phyloP scores from a whole-genome alignment of 2,329 filamentous ascomycete genomes.

The Penicillium sp. region DNA sequence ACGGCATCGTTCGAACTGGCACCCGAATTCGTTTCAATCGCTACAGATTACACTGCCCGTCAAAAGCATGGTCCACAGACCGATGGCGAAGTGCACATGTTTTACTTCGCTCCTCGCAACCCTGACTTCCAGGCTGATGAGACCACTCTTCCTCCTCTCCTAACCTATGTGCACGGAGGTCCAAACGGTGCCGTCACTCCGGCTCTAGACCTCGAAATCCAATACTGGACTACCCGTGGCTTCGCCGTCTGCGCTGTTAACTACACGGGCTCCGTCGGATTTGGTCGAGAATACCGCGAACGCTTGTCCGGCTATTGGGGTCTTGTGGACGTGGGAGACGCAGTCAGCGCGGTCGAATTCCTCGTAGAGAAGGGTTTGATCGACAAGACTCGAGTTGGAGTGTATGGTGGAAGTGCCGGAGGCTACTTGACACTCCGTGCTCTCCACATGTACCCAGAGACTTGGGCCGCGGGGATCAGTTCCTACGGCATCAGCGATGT shows the following conservation, averaged over 20 bases:
- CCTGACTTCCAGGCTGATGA: conserved; percentile 49
- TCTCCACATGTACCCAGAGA: conserved; percentile 53
- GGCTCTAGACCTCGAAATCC: conserved; percentile 53
- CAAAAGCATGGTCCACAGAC: conserved; percentile 36
- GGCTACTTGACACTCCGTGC: conserved; percentile 61
- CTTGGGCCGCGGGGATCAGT: conserved; percentile 59
- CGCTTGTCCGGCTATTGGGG: conserved; percentile 60
- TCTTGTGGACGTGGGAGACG: conserved; percentile 58
- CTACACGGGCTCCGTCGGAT: conserved; percentile 60
- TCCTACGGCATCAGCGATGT: conserved; percentile 61
- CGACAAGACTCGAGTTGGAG: conserved; percentile 50
- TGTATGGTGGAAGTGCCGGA: conserved; percentile 60
- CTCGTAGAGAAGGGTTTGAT: conserved; percentile 49
- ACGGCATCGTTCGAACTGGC: conserved; percentile 26
- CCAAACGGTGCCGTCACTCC: conserved; percentile 55
- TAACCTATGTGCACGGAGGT: conserved; percentile 60
- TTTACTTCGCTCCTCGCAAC: conserved; percentile 59
- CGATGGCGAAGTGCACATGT: conserved; percentile 48
- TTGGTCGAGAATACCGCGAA: conserved; percentile 59
- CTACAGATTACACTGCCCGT: conserved; percentile 47
- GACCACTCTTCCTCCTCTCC: conserved; percentile 54
- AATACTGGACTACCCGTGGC: conserved; percentile 62
- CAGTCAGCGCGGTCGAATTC: conserved; percentile 54
- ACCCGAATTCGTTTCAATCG: conserved; percentile 29
- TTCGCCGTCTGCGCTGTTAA: conserved; percentile 60